These are phyloP conservation scores for Nosema granulosis DNA, from an alignment of 371 early-diverging fungal genomes.

Conservation along the genomic window DNA sequence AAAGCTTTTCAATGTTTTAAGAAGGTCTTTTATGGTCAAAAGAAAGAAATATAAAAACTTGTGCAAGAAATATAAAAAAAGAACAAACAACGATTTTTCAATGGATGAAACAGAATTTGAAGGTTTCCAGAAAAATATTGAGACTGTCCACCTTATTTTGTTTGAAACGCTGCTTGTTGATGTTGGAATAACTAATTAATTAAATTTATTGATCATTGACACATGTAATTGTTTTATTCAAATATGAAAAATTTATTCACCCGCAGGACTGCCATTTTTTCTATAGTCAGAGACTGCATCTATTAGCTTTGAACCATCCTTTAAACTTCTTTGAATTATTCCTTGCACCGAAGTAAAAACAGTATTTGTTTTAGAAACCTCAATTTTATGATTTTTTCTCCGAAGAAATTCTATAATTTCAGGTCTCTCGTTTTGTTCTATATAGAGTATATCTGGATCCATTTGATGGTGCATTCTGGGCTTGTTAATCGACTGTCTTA, in stretches of 20 bases:
- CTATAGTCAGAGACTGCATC: constrained; percentile 56
- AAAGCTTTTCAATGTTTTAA: too few species aligned
- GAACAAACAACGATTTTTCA: too few species aligned
- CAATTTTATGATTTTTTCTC: constrained; percentile 44
- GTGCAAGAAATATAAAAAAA: too few species aligned
- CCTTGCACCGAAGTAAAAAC: constrained; percentile 61
- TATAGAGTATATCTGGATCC: constrained; percentile 71
- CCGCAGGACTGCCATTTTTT: constrained; percentile 51
- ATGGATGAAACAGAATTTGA: too few species aligned
- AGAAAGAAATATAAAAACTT: too few species aligned
- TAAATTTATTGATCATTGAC: too few species aligned
- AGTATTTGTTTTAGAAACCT: constrained; percentile 44
- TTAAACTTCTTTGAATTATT: constrained; percentile 50
- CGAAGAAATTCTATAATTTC: constrained; percentile 36
- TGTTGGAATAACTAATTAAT: too few species aligned
- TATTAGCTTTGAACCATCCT: constrained; percentile 31
- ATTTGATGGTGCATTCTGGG: constrained; percentile 88
- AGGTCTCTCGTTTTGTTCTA: constrained; percentile 51
- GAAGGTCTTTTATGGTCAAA: too few species aligned
- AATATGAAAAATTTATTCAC: constrained; percentile 34
- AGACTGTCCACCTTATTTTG: too few species aligned
- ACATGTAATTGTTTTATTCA: too few species aligned
- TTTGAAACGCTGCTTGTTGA: too few species aligned
- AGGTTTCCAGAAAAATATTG: too few species aligned
- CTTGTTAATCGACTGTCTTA: constrained; percentile 72